Evolutionary conservation across 495 filamentous ascomycete genomes (phyloP), one percentile per base, ranked within the genome.

Genomic region (Hypoxylon trugodes): DNA sequence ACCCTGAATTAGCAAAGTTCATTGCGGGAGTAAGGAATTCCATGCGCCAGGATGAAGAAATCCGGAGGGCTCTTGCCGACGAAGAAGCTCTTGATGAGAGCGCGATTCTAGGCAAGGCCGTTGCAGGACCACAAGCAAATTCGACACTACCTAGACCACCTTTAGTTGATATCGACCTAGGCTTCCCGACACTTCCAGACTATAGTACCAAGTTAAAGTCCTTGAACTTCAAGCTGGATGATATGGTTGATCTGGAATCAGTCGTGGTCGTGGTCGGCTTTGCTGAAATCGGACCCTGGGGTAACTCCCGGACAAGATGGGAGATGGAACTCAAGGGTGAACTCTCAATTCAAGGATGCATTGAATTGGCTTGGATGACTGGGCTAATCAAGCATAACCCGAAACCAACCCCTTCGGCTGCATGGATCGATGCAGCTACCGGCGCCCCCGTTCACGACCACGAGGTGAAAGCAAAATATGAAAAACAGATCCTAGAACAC

Each of bases 51-150:
- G 93, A 89, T 12, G 93, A 90, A 69, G 95, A 97, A 73, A 86
- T 97, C 35, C 89, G 90, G 66, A 86, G 89, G 68, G 92, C 92
- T 3, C 91, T 98, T 57, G 92, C 90, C 62, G 92, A 95, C 74
- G 94, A 98, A 78, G 96, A 89, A 33, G 90, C 93, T n/a, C 90
- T 96, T 61, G 95, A 98, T 81, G 91, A 97, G 79, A 94, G 92
- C 80, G 87, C 95, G 49, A 84, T 97, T 79, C 94, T 96, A 68
- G 94, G 95, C 49, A 93, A 95, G 68, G 86, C 87, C 58, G 89
- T 87, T 42, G 90, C 93, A 70, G 86, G 85, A 18, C 80, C 97
- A 13, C 93, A 96, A 77, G 90, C 93, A 77, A 93, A 90, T 37
- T 30, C 63, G 28, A 15, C 42, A 77, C 88, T 91, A 63, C 85